Percentiles rank a stretch among this genome's conserved stretches.
Evolutionary conservation across 371 early-diverging fungal genomes (phyloP).

Genomic region (Actinomortierella wolfii): DNA sequence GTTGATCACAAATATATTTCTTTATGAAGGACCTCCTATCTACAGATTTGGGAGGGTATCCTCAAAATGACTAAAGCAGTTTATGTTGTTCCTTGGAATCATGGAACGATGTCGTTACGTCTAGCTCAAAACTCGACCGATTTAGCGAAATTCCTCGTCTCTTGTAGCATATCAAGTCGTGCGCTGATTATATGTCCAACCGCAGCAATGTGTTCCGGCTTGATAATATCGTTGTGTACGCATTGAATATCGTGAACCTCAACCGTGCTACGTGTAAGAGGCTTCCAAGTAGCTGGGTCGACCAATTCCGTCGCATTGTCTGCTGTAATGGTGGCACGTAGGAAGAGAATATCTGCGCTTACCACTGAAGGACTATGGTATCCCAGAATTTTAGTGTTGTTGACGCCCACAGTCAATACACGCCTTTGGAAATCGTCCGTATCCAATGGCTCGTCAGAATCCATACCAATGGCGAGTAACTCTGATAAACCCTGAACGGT

Average conservation of each 20-base stretch:
- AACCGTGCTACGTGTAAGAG: not conserved
- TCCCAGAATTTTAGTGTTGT: not conserved
- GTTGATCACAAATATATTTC: no score
- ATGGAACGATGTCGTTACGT: no score
- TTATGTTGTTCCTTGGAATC: no score
- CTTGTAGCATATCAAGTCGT: not conserved
- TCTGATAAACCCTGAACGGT: no score
- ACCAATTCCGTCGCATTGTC: not conserved
- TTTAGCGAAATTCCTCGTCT: no score
- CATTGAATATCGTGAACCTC: constrained; percentile 3
- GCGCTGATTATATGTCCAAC: not conserved
- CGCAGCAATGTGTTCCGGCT: constrained; percentile 3
- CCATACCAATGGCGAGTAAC: no score
- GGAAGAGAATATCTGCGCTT: constrained; percentile 2
- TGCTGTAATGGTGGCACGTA: constrained; percentile 1
- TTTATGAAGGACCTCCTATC: no score
- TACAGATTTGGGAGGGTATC: no score
- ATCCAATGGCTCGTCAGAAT: no score
- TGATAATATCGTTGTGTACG: constrained; percentile 5
- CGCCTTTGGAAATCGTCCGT: no score
- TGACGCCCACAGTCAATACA: not conserved
- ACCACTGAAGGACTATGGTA: not conserved
- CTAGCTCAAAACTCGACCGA: no score
- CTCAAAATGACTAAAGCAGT: no score
- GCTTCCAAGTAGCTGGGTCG: not conserved